phyloP scores from a whole-genome alignment of 345 rosid species.

The Hypericum perforatum region DNA sequence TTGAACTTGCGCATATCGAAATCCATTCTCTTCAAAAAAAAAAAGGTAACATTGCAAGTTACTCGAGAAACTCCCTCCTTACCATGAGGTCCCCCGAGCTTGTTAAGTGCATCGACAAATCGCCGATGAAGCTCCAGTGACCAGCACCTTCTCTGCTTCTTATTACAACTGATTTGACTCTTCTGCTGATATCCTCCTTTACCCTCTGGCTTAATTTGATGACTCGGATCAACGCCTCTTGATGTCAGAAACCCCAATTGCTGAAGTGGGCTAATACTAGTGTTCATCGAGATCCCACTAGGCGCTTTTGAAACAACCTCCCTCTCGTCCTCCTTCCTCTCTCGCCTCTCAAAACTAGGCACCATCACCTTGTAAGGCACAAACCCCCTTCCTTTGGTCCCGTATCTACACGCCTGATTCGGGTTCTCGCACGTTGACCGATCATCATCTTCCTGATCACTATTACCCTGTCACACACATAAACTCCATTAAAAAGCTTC shows the following conservation, averaged over 20 bases:
- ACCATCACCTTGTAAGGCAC: slow-evolving; percentile 26
- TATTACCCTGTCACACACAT: slow-evolving; percentile 20
- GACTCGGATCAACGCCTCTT: slow-evolving; percentile 17
- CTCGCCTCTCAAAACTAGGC: slow-evolving; percentile 7
- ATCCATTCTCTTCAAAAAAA: no score
- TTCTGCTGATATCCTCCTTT: background rate
- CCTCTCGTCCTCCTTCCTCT: slow-evolving; percentile 20
- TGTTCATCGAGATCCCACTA: slow-evolving; percentile 18
- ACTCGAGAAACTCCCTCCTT: background rate
- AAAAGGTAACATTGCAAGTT: no score
- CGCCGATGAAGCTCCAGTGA: background rate
- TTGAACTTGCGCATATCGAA: no score
- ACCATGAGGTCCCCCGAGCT: slow-evolving; percentile 5
- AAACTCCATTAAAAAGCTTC: background rate
- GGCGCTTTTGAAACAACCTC: slow-evolving; percentile 21
- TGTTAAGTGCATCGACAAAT: background rate
- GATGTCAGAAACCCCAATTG: slow-evolving; percentile 23
- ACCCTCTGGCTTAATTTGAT: background rate
- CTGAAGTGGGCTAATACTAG: no score
- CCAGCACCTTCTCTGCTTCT: slow-evolving; percentile 5
- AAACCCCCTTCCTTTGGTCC: slow-evolving; percentile 29
- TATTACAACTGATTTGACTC: background rate
- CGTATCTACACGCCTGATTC: slow-evolving; percentile 21
- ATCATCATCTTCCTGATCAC: slow-evolving; percentile 32
- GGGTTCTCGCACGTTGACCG: slow-evolving; percentile 27